These are phyloP conservation scores for Mycena epipterygia DNA, from an alignment of 768 basidiomycete genomes.

Conservation along the genomic window DNA sequence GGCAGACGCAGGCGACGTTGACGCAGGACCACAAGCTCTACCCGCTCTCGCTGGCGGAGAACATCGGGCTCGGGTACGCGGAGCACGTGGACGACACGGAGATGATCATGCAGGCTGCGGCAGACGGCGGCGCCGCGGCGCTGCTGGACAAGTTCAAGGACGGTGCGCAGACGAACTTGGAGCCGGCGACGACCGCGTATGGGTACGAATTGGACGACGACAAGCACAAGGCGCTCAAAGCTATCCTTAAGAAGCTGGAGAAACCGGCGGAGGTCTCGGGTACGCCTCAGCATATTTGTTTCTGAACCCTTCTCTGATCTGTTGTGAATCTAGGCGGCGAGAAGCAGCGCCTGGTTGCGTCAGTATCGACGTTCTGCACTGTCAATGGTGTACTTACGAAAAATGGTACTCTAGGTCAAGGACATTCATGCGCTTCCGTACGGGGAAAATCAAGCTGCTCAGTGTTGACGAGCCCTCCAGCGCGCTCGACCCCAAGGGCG, in stretches of 20 bases:
- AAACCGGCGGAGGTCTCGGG: conserved; percentile 27
- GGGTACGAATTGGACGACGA: conserved; percentile 29
- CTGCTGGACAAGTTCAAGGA: conserved; percentile 30
- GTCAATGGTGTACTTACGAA: too few relatives aligned
- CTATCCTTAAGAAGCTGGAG: conserved; percentile 17
- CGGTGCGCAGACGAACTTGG: conserved; percentile 22
- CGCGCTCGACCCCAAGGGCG: conserved; percentile 35
- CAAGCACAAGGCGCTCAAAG: conserved; percentile 26
- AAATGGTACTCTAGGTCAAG: conserved; percentile 21
- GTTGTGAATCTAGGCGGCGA: conserved; percentile 30
- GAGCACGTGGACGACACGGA: conserved; percentile 20
- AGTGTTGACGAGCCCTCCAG: conserved; percentile 37
- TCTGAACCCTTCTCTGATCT: not conserved
- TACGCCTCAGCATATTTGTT: not conserved
- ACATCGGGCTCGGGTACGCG: conserved; percentile 51
- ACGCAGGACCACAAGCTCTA: conserved; percentile 54
- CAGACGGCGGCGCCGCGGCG: conserved; percentile 29
- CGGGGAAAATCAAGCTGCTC: conserved; percentile 31
- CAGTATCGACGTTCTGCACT: not conserved
- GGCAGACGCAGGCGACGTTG: conserved; percentile 50
- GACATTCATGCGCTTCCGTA: conserved; percentile 36
- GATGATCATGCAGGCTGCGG: conserved; percentile 28
- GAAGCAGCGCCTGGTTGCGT: conserved; percentile 36
- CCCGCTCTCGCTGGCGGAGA: conserved; percentile 54
- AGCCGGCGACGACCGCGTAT: conserved; percentile 16